Percentiles rank a stretch among this genome's conserved stretches.
Evolutionary conservation across 169 alveolate genomes (phyloP).

Genomic region (Ichthyophthirius multifiliis): DNA sequence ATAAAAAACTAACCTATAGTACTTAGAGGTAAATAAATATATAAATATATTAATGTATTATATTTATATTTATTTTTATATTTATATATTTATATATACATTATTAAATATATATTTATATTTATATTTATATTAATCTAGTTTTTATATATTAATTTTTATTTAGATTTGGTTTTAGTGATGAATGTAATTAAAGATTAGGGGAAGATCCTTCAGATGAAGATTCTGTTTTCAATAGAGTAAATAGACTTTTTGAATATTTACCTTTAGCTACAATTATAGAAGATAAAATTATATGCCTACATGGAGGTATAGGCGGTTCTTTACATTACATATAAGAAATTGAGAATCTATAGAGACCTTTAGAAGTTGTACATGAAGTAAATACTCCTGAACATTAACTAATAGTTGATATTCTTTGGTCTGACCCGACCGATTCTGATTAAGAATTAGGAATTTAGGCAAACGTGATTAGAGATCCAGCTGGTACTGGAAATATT

Average conservation of each 20-base stretch:
- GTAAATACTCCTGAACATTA: conserved; percentile 82
- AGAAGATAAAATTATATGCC: conserved; percentile 96
- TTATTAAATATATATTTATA: no score
- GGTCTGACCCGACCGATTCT: conserved; percentile 97
- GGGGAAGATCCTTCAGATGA: conserved; percentile 96
- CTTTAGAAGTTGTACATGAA: conserved; percentile 94
- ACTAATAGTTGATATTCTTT: conserved; percentile 81
- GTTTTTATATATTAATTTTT: no score
- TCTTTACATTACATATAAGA: conserved; percentile 87
- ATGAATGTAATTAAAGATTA: conserved; percentile 96
- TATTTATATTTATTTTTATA: no score
- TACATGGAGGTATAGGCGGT: conserved; percentile 99
- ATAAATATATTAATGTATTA: no score
- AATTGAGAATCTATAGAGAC: conserved; percentile 90
- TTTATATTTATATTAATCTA: no score
- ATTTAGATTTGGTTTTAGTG: conserved; percentile 97
- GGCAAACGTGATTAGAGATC: conserved; percentile 98
- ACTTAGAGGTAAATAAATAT: conserved; percentile 54
- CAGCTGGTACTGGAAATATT: conserved; percentile 98
- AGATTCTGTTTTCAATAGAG: conserved; percentile 92
- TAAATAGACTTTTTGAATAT: conserved; percentile 96
- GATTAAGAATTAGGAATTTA: conserved; percentile 97
- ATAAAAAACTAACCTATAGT: conserved; percentile 96
- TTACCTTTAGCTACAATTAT: conserved; percentile 99
- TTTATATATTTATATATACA: no score